Evolutionary conservation across 306 rosid species (phyloP).

Genomic region (Canavalia gladiata): DNA sequence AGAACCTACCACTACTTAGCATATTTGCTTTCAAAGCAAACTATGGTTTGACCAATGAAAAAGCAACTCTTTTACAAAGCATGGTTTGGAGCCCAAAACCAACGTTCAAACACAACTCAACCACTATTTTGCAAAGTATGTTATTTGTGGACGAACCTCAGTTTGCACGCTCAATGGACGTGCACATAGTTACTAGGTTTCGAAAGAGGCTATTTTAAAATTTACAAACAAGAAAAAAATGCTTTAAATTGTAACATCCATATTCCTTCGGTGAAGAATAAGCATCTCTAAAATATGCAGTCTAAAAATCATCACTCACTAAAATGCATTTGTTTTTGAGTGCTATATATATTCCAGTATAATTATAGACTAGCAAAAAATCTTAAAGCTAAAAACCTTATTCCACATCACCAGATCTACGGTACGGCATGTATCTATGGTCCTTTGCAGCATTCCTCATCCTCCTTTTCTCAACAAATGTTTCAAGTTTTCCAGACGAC

Average conservation of each 20-base stretch:
- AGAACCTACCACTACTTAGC: no score
- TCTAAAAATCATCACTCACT: no score
- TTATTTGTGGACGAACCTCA: not conserved
- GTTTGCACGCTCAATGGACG: not conserved
- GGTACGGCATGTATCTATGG: constrained; percentile 79
- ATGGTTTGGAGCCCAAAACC: no score
- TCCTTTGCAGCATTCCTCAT: constrained; percentile 89
- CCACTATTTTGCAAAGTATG: not conserved
- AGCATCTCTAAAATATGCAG: no score
- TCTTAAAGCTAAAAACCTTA: constrained; percentile 40
- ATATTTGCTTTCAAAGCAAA: no score
- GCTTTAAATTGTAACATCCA: not conserved
- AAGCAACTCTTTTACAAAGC: no score
- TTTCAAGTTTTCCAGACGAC: constrained; percentile 80
- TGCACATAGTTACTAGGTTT: not conserved
- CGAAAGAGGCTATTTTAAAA: not conserved
- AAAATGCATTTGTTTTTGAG: not conserved
- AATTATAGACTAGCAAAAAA: constrained; percentile 10
- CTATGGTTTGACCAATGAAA: no score
- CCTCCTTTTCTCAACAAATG: constrained; percentile 77
- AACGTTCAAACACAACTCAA: no score
- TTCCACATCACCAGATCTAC: constrained; percentile 57
- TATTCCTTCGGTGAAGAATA: no score
- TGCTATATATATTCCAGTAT: not conserved
- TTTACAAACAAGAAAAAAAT: not conserved